These are phyloP conservation scores for Psilocybe tampanensis DNA, from an alignment of 768 basidiomycete species.

Conservation along the genomic window DNA sequence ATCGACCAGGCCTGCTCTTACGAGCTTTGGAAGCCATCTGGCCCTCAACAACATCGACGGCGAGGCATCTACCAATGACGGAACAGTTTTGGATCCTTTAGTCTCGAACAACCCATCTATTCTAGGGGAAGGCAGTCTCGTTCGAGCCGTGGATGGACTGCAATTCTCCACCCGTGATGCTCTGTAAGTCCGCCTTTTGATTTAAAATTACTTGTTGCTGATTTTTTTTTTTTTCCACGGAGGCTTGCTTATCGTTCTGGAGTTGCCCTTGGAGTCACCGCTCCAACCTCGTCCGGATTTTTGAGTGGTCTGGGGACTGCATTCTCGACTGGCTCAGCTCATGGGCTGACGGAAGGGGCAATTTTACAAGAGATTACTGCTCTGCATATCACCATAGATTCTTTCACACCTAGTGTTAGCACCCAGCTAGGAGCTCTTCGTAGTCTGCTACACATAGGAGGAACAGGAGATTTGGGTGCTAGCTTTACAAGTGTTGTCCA, in stretches of 20 bases:
- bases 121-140: conserved; percentile 41
- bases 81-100: conserved; percentile 52
- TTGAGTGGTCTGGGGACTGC: conserved; percentile 59
- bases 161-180: conserved; percentile 65
- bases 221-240: no score
- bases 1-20: conserved; percentile 52
- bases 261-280: conserved; percentile 61
- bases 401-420: conserved; percentile 52
- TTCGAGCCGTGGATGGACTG: conserved; percentile 72
- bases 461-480: conserved; percentile 41
- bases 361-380: conserved; percentile 60
- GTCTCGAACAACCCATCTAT: conserved; percentile 40
- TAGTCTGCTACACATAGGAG: conserved; percentile 43
- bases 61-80: conserved; percentile 65
- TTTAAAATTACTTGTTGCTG: no score
- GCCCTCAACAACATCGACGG: conserved; percentile 64
- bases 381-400: conserved; percentile 59
- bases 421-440: conserved; percentile 69
- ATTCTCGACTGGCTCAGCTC: conserved; percentile 57
- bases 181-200: conserved; percentile 26
- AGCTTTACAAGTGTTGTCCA: conserved; percentile 46
- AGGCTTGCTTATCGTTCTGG: conserved; percentile 68
- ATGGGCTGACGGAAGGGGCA: conserved; percentile 59
- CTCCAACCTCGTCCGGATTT: conserved; percentile 51
- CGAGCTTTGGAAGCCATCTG: conserved; percentile 63